These are phyloP conservation scores for Candida maris DNA, from an alignment of 805 yeast species.

Conservation along the genomic window DNA sequence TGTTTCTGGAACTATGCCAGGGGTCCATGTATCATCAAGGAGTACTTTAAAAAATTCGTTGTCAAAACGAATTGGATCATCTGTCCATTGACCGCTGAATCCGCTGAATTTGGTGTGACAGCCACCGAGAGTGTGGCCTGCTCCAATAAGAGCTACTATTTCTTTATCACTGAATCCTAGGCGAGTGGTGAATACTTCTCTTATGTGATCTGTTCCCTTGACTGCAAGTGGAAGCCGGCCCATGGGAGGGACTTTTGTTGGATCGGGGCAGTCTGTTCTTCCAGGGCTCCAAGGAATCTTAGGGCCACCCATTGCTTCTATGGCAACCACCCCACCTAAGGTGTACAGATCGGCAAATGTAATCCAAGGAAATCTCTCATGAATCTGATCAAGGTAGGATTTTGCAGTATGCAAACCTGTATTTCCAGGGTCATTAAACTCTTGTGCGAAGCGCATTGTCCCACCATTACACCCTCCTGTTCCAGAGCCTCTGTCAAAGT, in stretches of 20 bases:
- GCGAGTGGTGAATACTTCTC: conserved; percentile 53
- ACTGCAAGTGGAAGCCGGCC: conserved; percentile 76
- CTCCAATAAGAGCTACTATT: conserved; percentile 69
- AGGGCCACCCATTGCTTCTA: conserved; percentile 80
- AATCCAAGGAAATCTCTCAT: conserved; percentile 61
- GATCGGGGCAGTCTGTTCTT: conserved; percentile 54
- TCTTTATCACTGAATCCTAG: conserved; percentile 70
- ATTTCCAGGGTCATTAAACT: conserved; percentile 56
- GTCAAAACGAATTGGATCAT: conserved; percentile 37
- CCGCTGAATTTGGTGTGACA: conserved; percentile 59
- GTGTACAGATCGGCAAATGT: conserved; percentile 79
- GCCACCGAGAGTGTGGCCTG: conserved; percentile 75
- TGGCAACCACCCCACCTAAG: conserved; percentile 71
- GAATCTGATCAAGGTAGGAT: conserved; percentile 53
- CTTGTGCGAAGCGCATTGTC: conserved; percentile 54
- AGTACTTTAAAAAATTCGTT: conserved; percentile 44
- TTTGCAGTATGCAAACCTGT: conserved; percentile 60
- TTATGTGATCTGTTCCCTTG: conserved; percentile 60
- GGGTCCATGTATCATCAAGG: conserved; percentile 44
- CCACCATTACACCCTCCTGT: conserved; percentile 72
- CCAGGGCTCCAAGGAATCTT: conserved; percentile 81
- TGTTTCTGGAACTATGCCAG: conserved; percentile 38
- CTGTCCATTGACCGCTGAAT: conserved; percentile 48
- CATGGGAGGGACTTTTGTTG: conserved; percentile 52
- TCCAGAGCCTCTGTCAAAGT: conserved; percentile 53